Base-by-base conservation (phyloP, 2,329 filamentous ascomycete species). In the Fusarium sp. region DNA sequence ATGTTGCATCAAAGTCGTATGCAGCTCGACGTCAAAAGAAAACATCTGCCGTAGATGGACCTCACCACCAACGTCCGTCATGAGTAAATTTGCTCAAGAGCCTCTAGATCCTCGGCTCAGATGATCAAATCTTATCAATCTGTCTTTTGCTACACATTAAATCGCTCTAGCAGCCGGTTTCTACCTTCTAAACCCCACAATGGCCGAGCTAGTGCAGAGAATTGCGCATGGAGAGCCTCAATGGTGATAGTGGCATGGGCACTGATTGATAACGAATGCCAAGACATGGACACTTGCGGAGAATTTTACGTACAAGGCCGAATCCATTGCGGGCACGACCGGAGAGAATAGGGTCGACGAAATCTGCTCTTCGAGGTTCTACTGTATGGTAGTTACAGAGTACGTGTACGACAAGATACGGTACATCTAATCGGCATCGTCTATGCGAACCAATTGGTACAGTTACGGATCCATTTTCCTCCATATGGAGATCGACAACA, bases 221-320 rank as follows among this genome's bases (percentile, higher is more conserved):
- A 65, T 52, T 69, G 24, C 52, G 61, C 65, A 53, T 32, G 2
- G 52, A 34, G 49, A 65, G 51, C 37, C 24, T 52, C 20, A 27
- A 29, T 52, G 66, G 65, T 67, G 71, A 60, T 71, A 61, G 70
- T 69, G 52, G 57, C 70, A 62, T 42, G 22, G 45, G 45, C 29
- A 67, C 72, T 74, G 72, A 74, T 74, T 74, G 72, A 74, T 74
- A 74, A 74, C 68, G 61, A 48, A 61, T 57, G 45, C 51, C 42
- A 60, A 41, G 52, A 54, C 40, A 11, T 27, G 20, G 37, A 37
- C n/a, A 25, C 53, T 46, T 53, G 56, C 58, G 66, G 66, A 37
- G 48, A 25, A 46, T 48, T 30, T 70, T 70, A 70, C 67, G 67
- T 66, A 66, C 54, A 53, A 53, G 41, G 2, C 25, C 32, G 41